Evolutionary conservation across 352 stramenopile genomes (phyloP).

Genomic region (Phytopythium oedochilum): DNA sequence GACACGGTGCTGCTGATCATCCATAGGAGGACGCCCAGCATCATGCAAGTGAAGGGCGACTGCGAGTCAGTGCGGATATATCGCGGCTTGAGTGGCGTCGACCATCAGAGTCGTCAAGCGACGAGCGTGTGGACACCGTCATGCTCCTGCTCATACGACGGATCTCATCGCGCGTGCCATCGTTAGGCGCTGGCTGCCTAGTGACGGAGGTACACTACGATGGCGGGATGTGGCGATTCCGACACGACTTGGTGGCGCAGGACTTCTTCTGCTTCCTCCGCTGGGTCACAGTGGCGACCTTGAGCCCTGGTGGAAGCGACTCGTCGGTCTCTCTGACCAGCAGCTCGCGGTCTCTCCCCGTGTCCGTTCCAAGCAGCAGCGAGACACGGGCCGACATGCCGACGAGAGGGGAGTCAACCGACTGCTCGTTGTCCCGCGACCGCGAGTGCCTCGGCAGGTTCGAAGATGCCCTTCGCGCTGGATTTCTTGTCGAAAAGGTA

Average conservation of each 20-base stretch:
- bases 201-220: slow-evolving; percentile 1
- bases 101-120: not conserved
- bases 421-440: not conserved
- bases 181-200: not conserved
- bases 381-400: not conserved
- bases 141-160: not conserved
- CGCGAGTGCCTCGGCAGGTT: slow-evolving; percentile 18
- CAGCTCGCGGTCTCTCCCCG: not conserved
- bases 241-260: not conserved
- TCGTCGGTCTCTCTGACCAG: not conserved
- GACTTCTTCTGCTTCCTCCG: slow-evolving; percentile 6
- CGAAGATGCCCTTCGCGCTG: slow-evolving; percentile 29
- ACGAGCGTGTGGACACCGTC: not conserved
- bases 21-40: not conserved
- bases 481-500: slow-evolving; percentile 46
- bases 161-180: slow-evolving; percentile 1
- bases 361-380: not conserved
- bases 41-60: not conserved
- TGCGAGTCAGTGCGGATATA: not conserved
- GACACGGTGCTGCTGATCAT: not conserved
- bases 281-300: not conserved
- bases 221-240: not conserved
- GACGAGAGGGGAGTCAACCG: not conserved
- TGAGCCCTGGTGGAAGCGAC: not conserved
- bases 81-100: not conserved